Evolutionary conservation across 1,139 yeast species (phyloP).

Genomic region (Zygoascus hellenicus): DNA sequence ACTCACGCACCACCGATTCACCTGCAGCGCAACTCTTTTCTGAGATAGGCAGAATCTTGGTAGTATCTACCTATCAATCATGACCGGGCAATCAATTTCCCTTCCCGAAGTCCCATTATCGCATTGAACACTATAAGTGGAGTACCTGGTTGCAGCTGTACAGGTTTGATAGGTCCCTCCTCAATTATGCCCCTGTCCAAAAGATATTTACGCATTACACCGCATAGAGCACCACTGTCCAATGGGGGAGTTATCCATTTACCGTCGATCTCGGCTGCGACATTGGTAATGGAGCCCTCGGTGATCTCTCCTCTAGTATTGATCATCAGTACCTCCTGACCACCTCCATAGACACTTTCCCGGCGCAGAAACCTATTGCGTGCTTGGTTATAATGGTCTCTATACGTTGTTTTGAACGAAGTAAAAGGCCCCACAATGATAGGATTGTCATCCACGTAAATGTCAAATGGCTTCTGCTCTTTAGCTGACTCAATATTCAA

Average conservation of each 20-base stretch:
- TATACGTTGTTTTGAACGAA: constrained; percentile 77
- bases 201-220: constrained; percentile 67
- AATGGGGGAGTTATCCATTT: constrained; percentile 78
- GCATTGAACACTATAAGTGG: constrained; percentile 73
- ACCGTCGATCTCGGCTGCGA: constrained; percentile 55
- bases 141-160: constrained; percentile 53
- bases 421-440: constrained; percentile 68
- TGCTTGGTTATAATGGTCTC: constrained; percentile 60
- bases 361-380: constrained; percentile 43
- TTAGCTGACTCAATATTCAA: not conserved
- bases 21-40: too few relatives aligned
- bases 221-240: constrained; percentile 77
- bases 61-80: too few relatives aligned
- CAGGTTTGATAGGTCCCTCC: constrained; percentile 47
- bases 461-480: constrained; percentile 48
- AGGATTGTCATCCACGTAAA: constrained; percentile 53
- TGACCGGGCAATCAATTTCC: constrained; percentile 36
- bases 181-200: constrained; percentile 49
- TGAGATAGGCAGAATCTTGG: too few relatives aligned
- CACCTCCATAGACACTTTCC: constrained; percentile 30
- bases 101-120: constrained; percentile 65
- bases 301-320: constrained; percentile 57
- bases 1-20: too few relatives aligned
- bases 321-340: constrained; percentile 64
- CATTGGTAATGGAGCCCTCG: constrained; percentile 83